Evolutionary conservation across 2,329 filamentous ascomycete genomes (phyloP).

Genomic region (Curvularia eragrostidis): DNA sequence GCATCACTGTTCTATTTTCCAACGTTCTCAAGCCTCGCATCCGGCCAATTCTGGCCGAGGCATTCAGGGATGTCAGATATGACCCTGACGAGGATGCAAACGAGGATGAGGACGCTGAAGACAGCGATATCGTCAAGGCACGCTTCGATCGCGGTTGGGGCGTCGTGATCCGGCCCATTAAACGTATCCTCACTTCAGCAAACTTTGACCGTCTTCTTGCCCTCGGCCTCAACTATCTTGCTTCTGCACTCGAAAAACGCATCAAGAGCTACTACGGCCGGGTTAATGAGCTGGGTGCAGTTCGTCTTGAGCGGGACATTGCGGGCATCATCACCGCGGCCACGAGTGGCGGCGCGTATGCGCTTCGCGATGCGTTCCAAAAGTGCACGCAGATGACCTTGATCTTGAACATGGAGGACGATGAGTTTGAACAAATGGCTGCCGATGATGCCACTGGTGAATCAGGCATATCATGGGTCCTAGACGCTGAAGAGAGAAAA

Average conservation of each 20-base stretch:
- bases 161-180: slow-evolving; percentile 81
- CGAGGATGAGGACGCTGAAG: slow-evolving; percentile 56
- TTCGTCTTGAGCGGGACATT: slow-evolving; percentile 84
- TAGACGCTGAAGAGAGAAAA: slow-evolving; percentile 75
- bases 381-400: slow-evolving; percentile 81
- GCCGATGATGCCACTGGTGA: slow-evolving; percentile 55
- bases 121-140: slow-evolving; percentile 70
- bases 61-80: slow-evolving; percentile 93
- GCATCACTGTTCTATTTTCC: slow-evolving; percentile 83
- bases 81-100: slow-evolving; percentile 57
- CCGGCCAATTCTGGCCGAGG: slow-evolving; percentile 81
- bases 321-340: slow-evolving; percentile 71
- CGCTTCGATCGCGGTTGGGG: slow-evolving; percentile 89
- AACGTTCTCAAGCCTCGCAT: slow-evolving; percentile 86
- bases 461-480: slow-evolving; percentile 71
- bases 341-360: slow-evolving; percentile 74
- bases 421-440: slow-evolving; percentile 85
- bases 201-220: slow-evolving; percentile 80
- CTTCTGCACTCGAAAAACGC: slow-evolving; percentile 83
- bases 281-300: slow-evolving; percentile 80
- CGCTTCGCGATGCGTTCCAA: slow-evolving; percentile 76
- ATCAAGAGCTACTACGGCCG: slow-evolving; percentile 81
- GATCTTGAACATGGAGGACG: slow-evolving; percentile 92
- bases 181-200: slow-evolving; percentile 78
- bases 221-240: slow-evolving; percentile 75